Conservation (phyloP, 176 grass and related monocot species). For the Oryza brachyantha region DNA sequence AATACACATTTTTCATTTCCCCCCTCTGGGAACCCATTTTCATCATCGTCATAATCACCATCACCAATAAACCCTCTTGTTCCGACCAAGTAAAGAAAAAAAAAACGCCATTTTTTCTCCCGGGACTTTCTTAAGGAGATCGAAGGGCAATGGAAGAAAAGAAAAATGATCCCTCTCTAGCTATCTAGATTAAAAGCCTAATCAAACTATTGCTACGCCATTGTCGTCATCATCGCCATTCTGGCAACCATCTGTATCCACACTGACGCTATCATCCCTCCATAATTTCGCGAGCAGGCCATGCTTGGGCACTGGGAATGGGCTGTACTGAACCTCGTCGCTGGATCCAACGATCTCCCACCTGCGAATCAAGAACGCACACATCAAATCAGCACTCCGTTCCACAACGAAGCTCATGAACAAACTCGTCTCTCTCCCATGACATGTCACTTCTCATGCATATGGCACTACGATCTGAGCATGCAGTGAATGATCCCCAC, state of each 20-base stretch:
- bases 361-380: slow-evolving; percentile 45
- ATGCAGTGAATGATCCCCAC: background rate
- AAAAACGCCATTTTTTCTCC: slow-evolving; percentile 4
- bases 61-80: background rate
- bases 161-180: slow-evolving; percentile 8
- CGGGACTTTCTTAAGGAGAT: background rate
- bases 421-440: background rate
- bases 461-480: background rate
- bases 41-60: background rate
- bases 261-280: background rate
- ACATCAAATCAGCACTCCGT: background rate
- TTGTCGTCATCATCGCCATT: background rate
- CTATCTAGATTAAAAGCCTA: slow-evolving; percentile 10
- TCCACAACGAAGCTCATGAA: background rate
- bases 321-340: slow-evolving; percentile 76
- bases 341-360: slow-evolving; percentile 56
- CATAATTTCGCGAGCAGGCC: slow-evolving; percentile 57
- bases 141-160: slow-evolving; percentile 20
- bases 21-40: background rate
- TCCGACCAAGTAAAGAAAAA: background rate
- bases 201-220: slow-evolving; percentile 1
- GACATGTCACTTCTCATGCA: background rate
- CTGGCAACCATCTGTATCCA: background rate
- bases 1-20: background rate
- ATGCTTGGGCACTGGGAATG: slow-evolving; percentile 92